phyloP scores from a whole-genome alignment of 2,329 filamentous ascomycete species.

The Zymoseptoria brevis region DNA sequence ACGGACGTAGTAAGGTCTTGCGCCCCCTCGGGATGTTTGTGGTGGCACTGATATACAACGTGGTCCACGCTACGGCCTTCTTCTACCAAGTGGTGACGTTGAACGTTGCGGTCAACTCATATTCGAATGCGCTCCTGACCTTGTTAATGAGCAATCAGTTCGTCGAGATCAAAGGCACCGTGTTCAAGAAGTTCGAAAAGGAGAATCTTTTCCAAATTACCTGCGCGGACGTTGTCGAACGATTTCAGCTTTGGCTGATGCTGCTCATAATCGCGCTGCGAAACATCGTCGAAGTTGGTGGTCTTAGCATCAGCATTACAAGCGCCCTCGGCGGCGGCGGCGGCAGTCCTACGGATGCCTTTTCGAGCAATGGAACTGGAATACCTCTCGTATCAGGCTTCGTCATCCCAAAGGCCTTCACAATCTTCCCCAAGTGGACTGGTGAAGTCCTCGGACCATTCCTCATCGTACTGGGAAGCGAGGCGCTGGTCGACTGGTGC shows the following conservation, averaged over 20 bases:
- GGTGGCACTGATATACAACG: slow-evolving; percentile 78
- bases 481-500: slow-evolving; percentile 93
- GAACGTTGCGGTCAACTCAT: slow-evolving; percentile 97
- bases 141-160: slow-evolving; percentile 95
- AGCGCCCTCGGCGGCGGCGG: slow-evolving; percentile 15
- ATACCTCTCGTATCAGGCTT: slow-evolving; percentile 50
- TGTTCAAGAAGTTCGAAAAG: slow-evolving; percentile 98
- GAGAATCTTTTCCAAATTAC: slow-evolving; percentile 95
- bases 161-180: slow-evolving; percentile 95
- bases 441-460: slow-evolving; percentile 90
- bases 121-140: slow-evolving; percentile 89
- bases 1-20: slow-evolving; percentile 84
- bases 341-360: slow-evolving; percentile 20
- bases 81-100: slow-evolving; percentile 98
- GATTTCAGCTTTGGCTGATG: slow-evolving; percentile 97
- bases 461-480: slow-evolving; percentile 84
- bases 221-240: slow-evolving; percentile 91
- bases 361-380: slow-evolving; percentile 41
- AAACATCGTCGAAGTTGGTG: slow-evolving; percentile 92
- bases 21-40: slow-evolving; percentile 87
- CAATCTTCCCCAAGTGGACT: slow-evolving; percentile 75
- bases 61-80: slow-evolving; percentile 74
- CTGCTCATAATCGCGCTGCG: slow-evolving; percentile 90
- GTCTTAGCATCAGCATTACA: slow-evolving; percentile 51
- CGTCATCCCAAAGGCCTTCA: slow-evolving; percentile 85